Conservation (phyloP, 1,284 basidiomycete species). For the Coniferiporia weirii region DNA sequence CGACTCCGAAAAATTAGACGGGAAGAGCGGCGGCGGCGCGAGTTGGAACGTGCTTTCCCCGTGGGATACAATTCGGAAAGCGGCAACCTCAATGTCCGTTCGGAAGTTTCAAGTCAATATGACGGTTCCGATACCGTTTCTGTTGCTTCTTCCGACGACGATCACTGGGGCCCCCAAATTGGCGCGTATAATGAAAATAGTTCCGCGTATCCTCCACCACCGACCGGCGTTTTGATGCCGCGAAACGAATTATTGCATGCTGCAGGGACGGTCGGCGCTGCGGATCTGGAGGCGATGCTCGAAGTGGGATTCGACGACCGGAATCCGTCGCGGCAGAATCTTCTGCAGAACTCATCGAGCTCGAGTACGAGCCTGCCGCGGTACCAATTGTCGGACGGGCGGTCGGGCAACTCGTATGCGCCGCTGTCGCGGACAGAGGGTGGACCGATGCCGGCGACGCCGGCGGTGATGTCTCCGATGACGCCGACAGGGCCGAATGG, state of each 20-base stretch:
- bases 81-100: conserved; percentile 51
- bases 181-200: conserved; percentile 87
- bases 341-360: conserved; percentile 26
- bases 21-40: conserved; percentile 78
- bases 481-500: conserved; percentile 30
- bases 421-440: conserved; percentile 48
- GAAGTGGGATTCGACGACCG: conserved; percentile 73
- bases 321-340: conserved; percentile 31
- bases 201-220: conserved; percentile 74
- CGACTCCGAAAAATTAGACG: conserved; percentile 86
- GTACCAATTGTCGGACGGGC: conserved; percentile 57
- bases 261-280: conserved; percentile 62
- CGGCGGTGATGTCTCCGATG: conserved; percentile 43
- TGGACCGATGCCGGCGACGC: conserved; percentile 30
- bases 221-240: conserved; percentile 57
- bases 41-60: conserved; percentile 62
- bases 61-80: conserved; percentile 62
- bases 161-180: conserved; percentile 86
- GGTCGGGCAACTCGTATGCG: conserved; percentile 45
- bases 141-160: conserved; percentile 83
- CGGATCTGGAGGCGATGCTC: conserved; percentile 85
- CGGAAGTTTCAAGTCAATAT: conserved; percentile 55
- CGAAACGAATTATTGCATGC: conserved; percentile 39
- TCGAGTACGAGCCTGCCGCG: conserved; percentile 36
- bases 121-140: conserved; percentile 75